Base-by-base conservation (phyloP, 192 early-diverging fungal genomes). In the Helicostylum pulchrum region DNA sequence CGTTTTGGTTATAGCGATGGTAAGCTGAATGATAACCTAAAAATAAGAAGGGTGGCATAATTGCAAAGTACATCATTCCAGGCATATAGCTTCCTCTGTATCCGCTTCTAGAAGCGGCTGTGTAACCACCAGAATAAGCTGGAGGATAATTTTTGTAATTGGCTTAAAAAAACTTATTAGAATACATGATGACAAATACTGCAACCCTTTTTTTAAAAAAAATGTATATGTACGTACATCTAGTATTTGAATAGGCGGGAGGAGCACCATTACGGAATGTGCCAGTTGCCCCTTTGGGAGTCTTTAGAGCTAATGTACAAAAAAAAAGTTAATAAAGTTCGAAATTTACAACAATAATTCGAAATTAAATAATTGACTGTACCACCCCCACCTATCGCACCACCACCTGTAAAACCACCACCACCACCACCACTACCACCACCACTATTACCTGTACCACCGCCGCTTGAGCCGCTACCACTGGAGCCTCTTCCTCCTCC, bases 1-100 rank as follows among this genome's bases (percentile, higher is more conserved):
- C 32, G 2, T 68, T 9, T 17, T 11, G 31, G 10, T 72, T 68
- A 58, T 68, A 76, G 17, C 74, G 66, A 17, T 59, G 46, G 32
- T 76, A 76, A 5, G 45, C 55, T 3, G 39, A 17, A 36, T 72
- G 44, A 23, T 76, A 72, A 14, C 74, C 74, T 10, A 49, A 45
- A 46, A 61, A 76, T 7, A 71, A 44, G 20, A 67, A 67, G 3
- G 62, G 21, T 14, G 74, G 74, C 7, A 64, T 17, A 11, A 71
- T 51, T 36, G 48, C 23, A 60, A 60, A 76, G 19, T 76, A 76
- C 0, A 65, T 43, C 0, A 71, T n/a, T 5, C 20, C 15, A 26
- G 74, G 74, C 14, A 61, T 76, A 55, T 76, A 76, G 23, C 11
- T 11, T 19, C 74, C 74, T 9, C 34, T 59, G 53, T 58, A 72